Conservation (phyloP, 1,284 basidiomycete genomes). For the Veloboletus limbatus region DNA sequence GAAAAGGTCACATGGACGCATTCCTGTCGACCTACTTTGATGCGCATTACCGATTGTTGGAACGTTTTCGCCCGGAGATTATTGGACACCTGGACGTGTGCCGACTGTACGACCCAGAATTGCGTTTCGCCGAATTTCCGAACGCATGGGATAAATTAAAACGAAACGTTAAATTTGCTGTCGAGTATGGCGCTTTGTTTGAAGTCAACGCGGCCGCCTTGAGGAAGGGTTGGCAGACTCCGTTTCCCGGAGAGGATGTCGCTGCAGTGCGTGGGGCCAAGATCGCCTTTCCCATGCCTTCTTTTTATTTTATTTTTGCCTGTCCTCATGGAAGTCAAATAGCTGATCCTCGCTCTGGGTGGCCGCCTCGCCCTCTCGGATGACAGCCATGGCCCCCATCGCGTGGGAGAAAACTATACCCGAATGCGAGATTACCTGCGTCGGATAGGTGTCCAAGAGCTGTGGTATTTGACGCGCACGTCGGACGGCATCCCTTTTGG, state of each 20-base stretch:
- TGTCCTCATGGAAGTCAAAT: constrained; percentile 23
- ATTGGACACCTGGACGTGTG: constrained; percentile 94
- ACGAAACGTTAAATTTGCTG: constrained; percentile 75
- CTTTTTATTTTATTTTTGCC: constrained; percentile 7
- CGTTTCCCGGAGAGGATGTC: constrained; percentile 83
- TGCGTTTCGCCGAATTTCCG: constrained; percentile 54
- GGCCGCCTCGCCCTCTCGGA: constrained; percentile 89
- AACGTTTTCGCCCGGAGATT: constrained; percentile 78
- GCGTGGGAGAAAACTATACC: constrained; percentile 86
- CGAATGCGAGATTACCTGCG: constrained; percentile 69
- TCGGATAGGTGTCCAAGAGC: constrained; percentile 53
- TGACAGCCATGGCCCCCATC: constrained; percentile 90
- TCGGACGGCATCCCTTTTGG: constrained; percentile 30
- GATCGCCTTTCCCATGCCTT: constrained; percentile 9
- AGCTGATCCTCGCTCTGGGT: constrained; percentile 66
- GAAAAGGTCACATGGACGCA: constrained; percentile 33
- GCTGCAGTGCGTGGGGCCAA: constrained; percentile 54
- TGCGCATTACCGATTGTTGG: constrained; percentile 70
- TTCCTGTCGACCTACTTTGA: constrained; percentile 81
- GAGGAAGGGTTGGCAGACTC: constrained; percentile 84
- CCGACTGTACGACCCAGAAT: constrained; percentile 69
- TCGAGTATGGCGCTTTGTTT: constrained; percentile 87
- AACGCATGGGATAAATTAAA: constrained; percentile 64
- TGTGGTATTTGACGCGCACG: constrained; percentile 65
- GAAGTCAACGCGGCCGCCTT: constrained; percentile 94